Percentiles rank a stretch among this genome's conserved stretches.
Evolutionary conservation across 495 filamentous ascomycete genomes (phyloP).

Genomic region (Penicillium dipodomyicola): DNA sequence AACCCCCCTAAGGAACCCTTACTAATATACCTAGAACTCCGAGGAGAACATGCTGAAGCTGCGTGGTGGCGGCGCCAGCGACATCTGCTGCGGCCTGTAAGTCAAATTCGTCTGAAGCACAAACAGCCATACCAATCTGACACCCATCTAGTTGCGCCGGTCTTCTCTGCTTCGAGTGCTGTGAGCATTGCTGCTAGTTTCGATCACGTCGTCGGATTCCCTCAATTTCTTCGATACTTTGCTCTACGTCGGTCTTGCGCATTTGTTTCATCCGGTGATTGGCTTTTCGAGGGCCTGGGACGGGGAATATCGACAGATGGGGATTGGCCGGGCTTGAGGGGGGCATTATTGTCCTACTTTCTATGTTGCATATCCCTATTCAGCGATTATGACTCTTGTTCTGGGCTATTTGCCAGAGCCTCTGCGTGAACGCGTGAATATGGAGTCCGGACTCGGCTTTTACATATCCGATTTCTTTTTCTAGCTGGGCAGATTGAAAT

Average conservation of each 20-base stretch:
- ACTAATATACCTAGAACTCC: constrained; percentile 26
- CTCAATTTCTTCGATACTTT: neutral
- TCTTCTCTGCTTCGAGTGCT: constrained; percentile 46
- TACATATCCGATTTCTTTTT: constrained; percentile 15
- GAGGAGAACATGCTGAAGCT: constrained; percentile 42
- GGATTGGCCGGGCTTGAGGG: neutral
- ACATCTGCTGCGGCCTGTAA: constrained; percentile 48
- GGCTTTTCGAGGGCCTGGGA: neutral
- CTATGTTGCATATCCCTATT: neutral
- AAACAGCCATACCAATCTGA: constrained; percentile 8
- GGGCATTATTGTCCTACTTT: neutral
- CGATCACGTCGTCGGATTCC: neutral
- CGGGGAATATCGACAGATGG: neutral
- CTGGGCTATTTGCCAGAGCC: neutral
- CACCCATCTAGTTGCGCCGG: constrained; percentile 36
- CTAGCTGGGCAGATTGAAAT: constrained; percentile 11
- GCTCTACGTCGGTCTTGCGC: too few relatives aligned
- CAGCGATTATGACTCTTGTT: neutral
- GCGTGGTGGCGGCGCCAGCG: constrained; percentile 44
- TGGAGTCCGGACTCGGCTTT: constrained; percentile 1
- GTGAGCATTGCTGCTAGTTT: constrained; percentile 30
- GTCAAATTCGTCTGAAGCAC: constrained; percentile 10
- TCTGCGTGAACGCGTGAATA: neutral
- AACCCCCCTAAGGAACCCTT: neutral
- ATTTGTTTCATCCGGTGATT: too few relatives aligned